A percentile compares a stretch with the other conserved stretches of the same genome.
Evolutionary conservation across 306 rosid genomes (phyloP).

Genomic region (Rubus parviflorus): DNA sequence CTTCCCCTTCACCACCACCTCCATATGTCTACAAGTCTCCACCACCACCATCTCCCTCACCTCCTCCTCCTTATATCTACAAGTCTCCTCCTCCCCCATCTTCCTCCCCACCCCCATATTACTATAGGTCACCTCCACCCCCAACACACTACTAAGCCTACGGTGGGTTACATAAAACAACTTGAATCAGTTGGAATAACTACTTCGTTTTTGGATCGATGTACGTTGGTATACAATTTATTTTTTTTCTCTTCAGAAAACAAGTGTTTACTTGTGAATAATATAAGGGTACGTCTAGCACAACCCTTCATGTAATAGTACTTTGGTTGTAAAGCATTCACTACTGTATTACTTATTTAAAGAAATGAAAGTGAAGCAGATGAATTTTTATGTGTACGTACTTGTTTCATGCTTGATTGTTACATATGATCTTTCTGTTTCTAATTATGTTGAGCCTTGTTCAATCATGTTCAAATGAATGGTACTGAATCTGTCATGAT

Average conservation of each 20-base stretch:
- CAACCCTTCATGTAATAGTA: not conserved
- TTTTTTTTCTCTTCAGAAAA: not conserved
- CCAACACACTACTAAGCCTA: not conserved
- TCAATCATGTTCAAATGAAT: not conserved
- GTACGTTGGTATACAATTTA: not conserved
- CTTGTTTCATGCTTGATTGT: not conserved
- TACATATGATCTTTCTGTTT: not conserved
- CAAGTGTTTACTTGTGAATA: not conserved
- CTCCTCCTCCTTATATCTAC: not conserved
- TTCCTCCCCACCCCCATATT: not conserved
- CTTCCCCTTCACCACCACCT: not conserved
- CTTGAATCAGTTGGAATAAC: not conserved
- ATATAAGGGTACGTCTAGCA: not conserved
- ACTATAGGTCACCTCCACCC: not conserved
- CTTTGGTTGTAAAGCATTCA: not conserved
- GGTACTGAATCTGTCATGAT: not conserved
- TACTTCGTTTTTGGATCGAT: not conserved
- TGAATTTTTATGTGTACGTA: not conserved
- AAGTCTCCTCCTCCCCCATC: not conserved
- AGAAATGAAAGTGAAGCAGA: not conserved
- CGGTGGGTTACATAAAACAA: not conserved
- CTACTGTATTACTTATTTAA: not conserved
- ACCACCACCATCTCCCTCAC: not conserved
- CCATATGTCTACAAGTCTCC: constrained; percentile 11
- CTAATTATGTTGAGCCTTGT: not conserved